These are phyloP conservation scores for Monilinia vaccinii-corymbosi DNA, from an alignment of 2,329 filamentous ascomycete genomes.

Conservation along the genomic window DNA sequence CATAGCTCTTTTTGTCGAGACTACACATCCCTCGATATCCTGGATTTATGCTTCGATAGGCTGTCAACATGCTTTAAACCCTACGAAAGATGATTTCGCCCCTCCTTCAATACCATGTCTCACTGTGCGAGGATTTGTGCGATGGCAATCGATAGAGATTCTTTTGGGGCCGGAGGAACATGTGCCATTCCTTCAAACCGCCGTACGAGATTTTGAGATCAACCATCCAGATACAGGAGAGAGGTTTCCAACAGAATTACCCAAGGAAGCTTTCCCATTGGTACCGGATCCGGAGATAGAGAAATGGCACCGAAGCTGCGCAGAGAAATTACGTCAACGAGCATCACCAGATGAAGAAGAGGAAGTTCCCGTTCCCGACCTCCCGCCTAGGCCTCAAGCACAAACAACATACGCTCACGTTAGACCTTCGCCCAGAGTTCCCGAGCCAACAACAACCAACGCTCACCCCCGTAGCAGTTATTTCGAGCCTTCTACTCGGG, in stretches of 20 bases:
- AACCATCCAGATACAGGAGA: slow-evolving; percentile 65
- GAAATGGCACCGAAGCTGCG: slow-evolving; percentile 75
- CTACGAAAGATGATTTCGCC: slow-evolving; percentile 58
- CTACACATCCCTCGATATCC: slow-evolving; percentile 65
- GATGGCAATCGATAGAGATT: slow-evolving; percentile 90
- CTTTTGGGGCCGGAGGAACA: slow-evolving; percentile 83
- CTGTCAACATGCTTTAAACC: slow-evolving; percentile 80
- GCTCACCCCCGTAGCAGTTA: slow-evolving; percentile 2
- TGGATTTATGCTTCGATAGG: slow-evolving; percentile 90
- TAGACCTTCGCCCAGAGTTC: slow-evolving; percentile 12
- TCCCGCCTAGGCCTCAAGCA: slow-evolving; percentile 25
- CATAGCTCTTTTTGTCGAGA: slow-evolving; percentile 65
- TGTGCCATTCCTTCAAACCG: slow-evolving; percentile 71
- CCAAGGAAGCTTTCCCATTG: slow-evolving; percentile 56
- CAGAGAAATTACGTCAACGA: slow-evolving; percentile 58
- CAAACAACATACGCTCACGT: slow-evolving; percentile 24
- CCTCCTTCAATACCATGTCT: slow-evolving; percentile 74
- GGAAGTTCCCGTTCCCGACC: slow-evolving; percentile 23
- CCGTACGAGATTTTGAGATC: slow-evolving; percentile 68
- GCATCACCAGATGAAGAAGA: slow-evolving; percentile 29
- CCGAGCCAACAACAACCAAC: slow-evolving; percentile 2
- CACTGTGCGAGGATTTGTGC: slow-evolving; percentile 74
- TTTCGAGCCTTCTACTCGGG: slow-evolving; percentile 9
- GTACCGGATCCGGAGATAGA: slow-evolving; percentile 72
- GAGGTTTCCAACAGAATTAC: slow-evolving; percentile 52